Conservation (phyloP, 208 protist species). For the Acanthamoeba rhysodes region DNA sequence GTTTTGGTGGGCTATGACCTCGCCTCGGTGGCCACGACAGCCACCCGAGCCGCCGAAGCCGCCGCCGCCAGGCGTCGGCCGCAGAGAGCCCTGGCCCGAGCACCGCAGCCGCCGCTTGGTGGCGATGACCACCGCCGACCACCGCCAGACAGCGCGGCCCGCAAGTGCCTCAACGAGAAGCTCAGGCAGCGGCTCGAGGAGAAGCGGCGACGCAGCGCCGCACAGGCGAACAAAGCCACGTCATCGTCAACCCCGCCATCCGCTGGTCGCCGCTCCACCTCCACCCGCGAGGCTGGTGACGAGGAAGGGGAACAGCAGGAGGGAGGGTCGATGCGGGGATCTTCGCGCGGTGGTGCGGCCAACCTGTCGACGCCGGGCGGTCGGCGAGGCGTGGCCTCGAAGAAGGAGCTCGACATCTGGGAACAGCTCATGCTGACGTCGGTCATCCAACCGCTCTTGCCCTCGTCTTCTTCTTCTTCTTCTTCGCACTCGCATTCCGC, state of each 20-base stretch:
- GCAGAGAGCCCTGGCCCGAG: too few relatives aligned
- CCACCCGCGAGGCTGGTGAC: neutral
- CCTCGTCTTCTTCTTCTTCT: neutral
- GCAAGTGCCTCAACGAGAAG: neutral
- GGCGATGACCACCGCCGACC: too few relatives aligned
- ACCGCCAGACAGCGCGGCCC: neutral
- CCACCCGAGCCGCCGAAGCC: too few relatives aligned
- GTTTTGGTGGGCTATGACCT: too few relatives aligned
- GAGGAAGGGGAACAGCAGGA: neutral
- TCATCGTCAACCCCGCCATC: too few relatives aligned
- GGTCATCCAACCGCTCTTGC: neutral
- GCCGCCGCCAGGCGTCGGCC: too few relatives aligned
- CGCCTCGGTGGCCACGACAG: too few relatives aligned
- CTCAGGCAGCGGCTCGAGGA: neutral
- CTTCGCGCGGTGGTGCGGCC: neutral
- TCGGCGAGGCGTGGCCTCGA: neutral
- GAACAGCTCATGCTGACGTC: slow-evolving; percentile 4
- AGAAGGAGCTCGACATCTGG: slow-evolving; percentile 5
- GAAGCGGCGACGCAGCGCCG: neutral
- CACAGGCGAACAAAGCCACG: neutral
- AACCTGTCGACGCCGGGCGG: neutral
- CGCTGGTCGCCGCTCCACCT: too few relatives aligned
- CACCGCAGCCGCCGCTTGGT: too few relatives aligned
- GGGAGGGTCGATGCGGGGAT: neutral
- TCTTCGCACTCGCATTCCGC: neutral